Evolutionary conservation across 345 rosid species (phyloP).

Genomic region (Raphanus sativus): DNA sequence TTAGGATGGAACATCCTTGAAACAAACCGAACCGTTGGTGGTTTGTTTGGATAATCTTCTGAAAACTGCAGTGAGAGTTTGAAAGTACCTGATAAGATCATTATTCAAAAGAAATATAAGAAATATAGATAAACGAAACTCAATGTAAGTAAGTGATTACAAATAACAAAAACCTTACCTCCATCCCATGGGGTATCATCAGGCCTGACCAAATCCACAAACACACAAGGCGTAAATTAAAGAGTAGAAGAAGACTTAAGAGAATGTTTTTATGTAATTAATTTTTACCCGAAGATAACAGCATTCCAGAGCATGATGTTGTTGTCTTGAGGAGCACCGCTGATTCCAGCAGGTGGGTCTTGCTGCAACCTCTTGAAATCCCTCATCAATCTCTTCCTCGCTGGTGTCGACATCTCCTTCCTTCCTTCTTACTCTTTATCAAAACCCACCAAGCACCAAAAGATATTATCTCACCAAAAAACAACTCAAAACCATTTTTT

Average conservation of each 20-base stretch:
- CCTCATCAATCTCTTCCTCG: constrained; percentile 76
- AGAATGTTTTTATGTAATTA: constrained; percentile 1
- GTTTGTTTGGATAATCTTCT: constrained; percentile 80
- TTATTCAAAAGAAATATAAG: neutral
- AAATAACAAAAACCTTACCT: constrained; percentile 38
- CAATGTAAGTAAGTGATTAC: neutral
- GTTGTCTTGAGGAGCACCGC: constrained; percentile 73
- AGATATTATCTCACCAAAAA: neutral
- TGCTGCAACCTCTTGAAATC: constrained; percentile 75
- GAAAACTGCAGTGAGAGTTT: constrained; percentile 71
- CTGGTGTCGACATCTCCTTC: constrained; percentile 65
- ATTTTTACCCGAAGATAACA: constrained; percentile 59
- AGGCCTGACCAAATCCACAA: constrained; percentile 46
- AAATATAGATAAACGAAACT: neutral
- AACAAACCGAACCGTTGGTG: constrained; percentile 78
- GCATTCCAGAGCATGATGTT: constrained; percentile 77
- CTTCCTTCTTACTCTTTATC: constrained; percentile 8
- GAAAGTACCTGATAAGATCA: constrained; percentile 58
- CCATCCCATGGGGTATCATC: constrained; percentile 83
- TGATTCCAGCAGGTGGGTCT: constrained; percentile 73
- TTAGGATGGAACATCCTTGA: constrained; percentile 86
- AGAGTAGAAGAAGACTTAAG: neutral
- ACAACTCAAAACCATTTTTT: neutral
- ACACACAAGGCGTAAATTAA: neutral
- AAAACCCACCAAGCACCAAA: neutral